Evolutionary conservation across 305 asterid genomes (phyloP), one percentile per base, ranked within the genome.

Genomic region (Petunia hybrid): DNA sequence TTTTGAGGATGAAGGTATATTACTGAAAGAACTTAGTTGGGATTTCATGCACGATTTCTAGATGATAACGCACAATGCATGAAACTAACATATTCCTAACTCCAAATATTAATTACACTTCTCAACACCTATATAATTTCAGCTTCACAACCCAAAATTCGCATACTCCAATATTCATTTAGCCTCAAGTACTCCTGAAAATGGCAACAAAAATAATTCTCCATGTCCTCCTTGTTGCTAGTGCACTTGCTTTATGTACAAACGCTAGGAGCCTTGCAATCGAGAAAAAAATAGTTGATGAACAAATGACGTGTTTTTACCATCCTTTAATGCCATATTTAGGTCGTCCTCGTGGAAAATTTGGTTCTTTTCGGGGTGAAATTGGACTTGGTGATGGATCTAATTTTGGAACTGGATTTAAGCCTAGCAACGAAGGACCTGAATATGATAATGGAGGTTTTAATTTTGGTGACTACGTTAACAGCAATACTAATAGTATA

Each of bases 21-120:
- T 41, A 22, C 31, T 40, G 73, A 5, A 40, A 66, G 4, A 9
- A 46, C 53, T 45, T 45, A 45, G 62, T 56, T 56, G 3, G 41
- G 14, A 2, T 3, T 48, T 0, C 22, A 70, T 64, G 6, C 12
- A 48, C 31, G 43, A 31, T 31, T 40, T 68, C 42, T 68, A 68
- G 76, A 42, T 68, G n/a, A 43, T 69, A 16, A 67, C 75, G n/a
- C 4, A n/a, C n/a, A 69, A 73, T 51, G 63, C 78, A 36, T 51
- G 63, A 69, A 69, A 55, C 22, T 43, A 43, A 16, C 7, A 42
- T 43, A 39, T 69, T 36, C 78, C 78, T 73, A 48, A 51, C 8
- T 12, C 41, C 39, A 62, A 35, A 73, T 59, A 13, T 51, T 22
- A 12, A 6, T 13, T 12, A 51, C 35, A 73, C 48, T 48, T 73